phyloP scores from a whole-genome alignment of 257 asterid species.

The Nicotiana tabacum region DNA sequence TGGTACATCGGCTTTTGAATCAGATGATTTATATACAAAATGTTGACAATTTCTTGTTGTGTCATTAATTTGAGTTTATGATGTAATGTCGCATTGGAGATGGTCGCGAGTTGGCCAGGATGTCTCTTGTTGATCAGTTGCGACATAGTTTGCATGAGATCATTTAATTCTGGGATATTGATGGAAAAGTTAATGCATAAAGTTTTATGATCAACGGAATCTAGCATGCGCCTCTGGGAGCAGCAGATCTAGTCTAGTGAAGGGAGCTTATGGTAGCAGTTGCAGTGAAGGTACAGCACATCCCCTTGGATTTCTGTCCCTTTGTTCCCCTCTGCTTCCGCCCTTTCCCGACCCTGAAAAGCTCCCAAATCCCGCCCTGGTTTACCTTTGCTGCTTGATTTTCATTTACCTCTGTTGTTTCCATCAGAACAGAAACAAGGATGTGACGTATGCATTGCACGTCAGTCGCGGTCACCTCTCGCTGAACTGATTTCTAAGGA shows the following conservation, averaged over 20 bases:
- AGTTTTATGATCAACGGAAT: neutral
- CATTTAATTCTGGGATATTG: conserved; percentile 7
- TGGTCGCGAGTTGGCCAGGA: neutral
- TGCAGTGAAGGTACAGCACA: conserved; percentile 12
- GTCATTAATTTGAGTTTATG: neutral
- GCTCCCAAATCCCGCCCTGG: conserved; percentile 6
- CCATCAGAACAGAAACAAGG: conserved; percentile 12
- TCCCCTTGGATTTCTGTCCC: conserved; percentile 1
- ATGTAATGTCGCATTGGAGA: conserved; percentile 3
- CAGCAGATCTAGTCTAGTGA: conserved; percentile 3
- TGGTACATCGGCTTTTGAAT: neutral
- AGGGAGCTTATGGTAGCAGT: conserved; percentile 6
- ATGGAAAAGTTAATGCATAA: conserved; percentile 7
- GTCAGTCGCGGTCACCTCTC: neutral
- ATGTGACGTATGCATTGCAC: neutral
- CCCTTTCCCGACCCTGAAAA: neutral
- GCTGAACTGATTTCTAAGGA: neutral
- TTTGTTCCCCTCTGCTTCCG: neutral
- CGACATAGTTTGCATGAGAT: conserved; percentile 9
- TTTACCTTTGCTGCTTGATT: conserved; percentile 12
- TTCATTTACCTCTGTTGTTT: conserved; percentile 12
- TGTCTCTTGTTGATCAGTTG: conserved; percentile 10
- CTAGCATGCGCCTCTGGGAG: conserved; percentile 2
- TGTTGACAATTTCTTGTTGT: conserved; percentile 3
- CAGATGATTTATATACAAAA: conserved; percentile 6